Evolutionary conservation across 345 rosid genomes (phyloP).

Genomic region (Dipteronia sinensis): DNA sequence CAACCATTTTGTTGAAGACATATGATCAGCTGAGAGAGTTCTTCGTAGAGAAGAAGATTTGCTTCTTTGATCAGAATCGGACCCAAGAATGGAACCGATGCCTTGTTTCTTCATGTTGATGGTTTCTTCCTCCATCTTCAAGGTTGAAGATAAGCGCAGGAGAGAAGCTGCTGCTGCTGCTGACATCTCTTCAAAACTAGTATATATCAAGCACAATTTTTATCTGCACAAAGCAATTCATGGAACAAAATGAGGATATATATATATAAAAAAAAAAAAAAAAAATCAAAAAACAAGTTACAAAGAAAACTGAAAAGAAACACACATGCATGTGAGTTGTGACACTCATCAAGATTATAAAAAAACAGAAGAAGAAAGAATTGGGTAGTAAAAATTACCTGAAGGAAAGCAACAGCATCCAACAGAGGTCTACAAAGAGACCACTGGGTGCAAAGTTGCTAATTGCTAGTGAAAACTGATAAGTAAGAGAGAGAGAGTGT

Average conservation of each 20-base stretch:
- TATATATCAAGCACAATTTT: conserved; percentile 15
- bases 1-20: conserved; percentile 80
- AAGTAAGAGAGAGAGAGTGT: neutral
- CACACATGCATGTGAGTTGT: neutral
- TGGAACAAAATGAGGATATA: neutral
- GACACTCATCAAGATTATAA: neutral
- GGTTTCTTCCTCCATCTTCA: conserved; percentile 41
- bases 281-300: conserved; percentile 5
- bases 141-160: conserved; percentile 46
- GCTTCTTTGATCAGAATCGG: conserved; percentile 32
- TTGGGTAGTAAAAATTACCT: neutral
- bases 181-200: conserved; percentile 33
- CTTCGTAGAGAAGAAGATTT: conserved; percentile 61
- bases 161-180: conserved; percentile 34
- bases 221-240: conserved; percentile 25
- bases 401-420: conserved; percentile 38
- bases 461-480: conserved; percentile 11
- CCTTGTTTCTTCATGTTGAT: conserved; percentile 50
- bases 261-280: too few species aligned
- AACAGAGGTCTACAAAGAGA: conserved; percentile 43
- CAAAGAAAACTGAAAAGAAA: neutral
- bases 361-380: neutral
- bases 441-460: conserved; percentile 42
- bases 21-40: conserved; percentile 73
- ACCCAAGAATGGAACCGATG: conserved; percentile 71